Conservation (phyloP, 139 green algal species). For the Tetraselmis chui region DNA sequence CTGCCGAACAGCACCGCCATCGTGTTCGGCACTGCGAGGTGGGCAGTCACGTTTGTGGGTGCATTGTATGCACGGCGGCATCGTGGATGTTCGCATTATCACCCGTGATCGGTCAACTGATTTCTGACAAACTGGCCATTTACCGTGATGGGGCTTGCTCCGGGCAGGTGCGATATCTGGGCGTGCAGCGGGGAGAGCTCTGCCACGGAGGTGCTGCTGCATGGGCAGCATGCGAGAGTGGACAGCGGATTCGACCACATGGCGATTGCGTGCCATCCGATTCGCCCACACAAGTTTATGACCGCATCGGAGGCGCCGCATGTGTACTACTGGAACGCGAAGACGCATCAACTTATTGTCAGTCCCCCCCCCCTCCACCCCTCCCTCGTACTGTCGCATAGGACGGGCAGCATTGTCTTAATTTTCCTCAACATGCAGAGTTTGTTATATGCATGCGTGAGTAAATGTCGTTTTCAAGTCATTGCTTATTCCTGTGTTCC, state of each 20-base stretch:
- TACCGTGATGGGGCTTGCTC: too few relatives aligned
- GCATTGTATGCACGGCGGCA: too few relatives aligned
- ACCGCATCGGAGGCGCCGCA: conserved; percentile 39
- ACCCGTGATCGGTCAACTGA: too few relatives aligned
- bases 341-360: conserved; percentile 40
- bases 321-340: conserved; percentile 47
- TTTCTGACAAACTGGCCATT: too few relatives aligned
- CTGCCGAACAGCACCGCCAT: conserved; percentile 26
- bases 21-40: conserved; percentile 23
- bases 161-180: not conserved
- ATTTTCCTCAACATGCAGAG: too few relatives aligned
- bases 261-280: conserved; percentile 37
- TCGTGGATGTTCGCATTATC: too few relatives aligned
- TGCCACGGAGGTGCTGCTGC: conserved; percentile 5
- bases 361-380: not conserved
- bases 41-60: too few relatives aligned
- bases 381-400: too few relatives aligned
- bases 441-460: not conserved
- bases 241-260: not conserved
- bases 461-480: not conserved
- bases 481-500: not conserved
- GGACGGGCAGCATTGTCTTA: too few relatives aligned
- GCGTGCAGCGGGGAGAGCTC: not conserved
- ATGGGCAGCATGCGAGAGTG: conserved; percentile 36
- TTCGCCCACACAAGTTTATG: conserved; percentile 45